phyloP scores from a whole-genome alignment of 345 rosid genomes.

The Bretschneidera sinensis region DNA sequence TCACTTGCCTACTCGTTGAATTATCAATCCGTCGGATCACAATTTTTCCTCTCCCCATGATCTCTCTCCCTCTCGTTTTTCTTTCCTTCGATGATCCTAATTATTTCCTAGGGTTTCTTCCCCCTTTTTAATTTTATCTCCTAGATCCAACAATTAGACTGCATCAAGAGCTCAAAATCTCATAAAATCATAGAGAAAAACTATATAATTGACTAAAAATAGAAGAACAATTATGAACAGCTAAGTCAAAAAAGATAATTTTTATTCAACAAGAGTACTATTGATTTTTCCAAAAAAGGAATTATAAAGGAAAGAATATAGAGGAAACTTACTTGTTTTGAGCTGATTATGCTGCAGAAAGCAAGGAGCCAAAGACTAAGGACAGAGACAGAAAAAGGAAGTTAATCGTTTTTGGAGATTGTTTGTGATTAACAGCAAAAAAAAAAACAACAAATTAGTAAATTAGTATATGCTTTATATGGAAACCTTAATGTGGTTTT shows the following conservation, averaged over 20 bases:
- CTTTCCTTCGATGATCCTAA: too few relatives aligned
- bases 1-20: constrained; percentile 53
- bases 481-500: constrained; percentile 15
- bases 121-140: not conserved
- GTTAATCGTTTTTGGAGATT: not conserved
- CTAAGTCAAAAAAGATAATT: too few relatives aligned
- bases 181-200: not conserved
- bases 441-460: too few relatives aligned
- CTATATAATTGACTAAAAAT: not conserved
- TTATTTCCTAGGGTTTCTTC: not conserved
- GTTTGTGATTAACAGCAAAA: not conserved
- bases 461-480: constrained; percentile 10
- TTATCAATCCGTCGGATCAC: constrained; percentile 50
- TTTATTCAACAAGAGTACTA: not conserved
- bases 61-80: too few relatives aligned
- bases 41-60: constrained; percentile 66
- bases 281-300: not conserved
- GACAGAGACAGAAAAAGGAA: not conserved
- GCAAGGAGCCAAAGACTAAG: too few relatives aligned
- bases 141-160: constrained; percentile 19
- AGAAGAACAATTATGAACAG: not conserved
- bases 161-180: constrained; percentile 4
- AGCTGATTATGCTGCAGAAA: constrained; percentile 3
- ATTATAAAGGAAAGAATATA: too few relatives aligned
- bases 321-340: constrained; percentile 15